Evolutionary conservation across 768 basidiomycete species (phyloP), one percentile per base, ranked within the genome.

Genomic region (Leccinellum albellum): DNA sequence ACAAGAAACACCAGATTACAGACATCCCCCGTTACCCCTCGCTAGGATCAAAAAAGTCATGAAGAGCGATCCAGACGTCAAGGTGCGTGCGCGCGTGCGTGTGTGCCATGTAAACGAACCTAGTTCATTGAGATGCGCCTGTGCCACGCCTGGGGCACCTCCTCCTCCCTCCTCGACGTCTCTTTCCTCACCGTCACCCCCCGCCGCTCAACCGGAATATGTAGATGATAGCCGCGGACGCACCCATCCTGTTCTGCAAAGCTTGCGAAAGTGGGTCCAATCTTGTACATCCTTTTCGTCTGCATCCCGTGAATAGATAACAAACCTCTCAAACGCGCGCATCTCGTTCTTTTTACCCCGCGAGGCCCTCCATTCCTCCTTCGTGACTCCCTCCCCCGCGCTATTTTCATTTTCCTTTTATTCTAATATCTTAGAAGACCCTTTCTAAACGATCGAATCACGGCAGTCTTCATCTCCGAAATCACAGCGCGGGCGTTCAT

Each of bases 41-140:
- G 97, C 97, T 17, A 79, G 97, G 70, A 97, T 98, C 66, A 98
- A 98, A 80, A 98, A 98, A 73, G 96, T 98, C 56, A 97, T 98
- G 92, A 98, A 98, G 80, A 95, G 89, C 71, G 94, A 94, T 75
- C 91, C 93, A 3, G 93, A 95, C 65, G 93, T 98, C 61, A 94
- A 94, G 83, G 94, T 96, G 69, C 67, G 84, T 68, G 1, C 23
- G 40, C 0, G 37, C 37, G 37, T 40, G 2, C n/a, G n/a, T 40
- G 37, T 40, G 37, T 40, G 37, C 35, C 37, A 42, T 42, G 40
- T 42, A 42, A 42, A 46, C 52, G 44, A 12, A 17, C 49, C 3
- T 20, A 4, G 12, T 42, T 42, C 26, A 46, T 20, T 7, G 26
- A 33, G 31, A 42, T 57, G 35, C n/a, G n/a, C n/a, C 40, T 42